Conservation (phyloP, 2,329 filamentous ascomycete species). For the Phialophora expanda region DNA sequence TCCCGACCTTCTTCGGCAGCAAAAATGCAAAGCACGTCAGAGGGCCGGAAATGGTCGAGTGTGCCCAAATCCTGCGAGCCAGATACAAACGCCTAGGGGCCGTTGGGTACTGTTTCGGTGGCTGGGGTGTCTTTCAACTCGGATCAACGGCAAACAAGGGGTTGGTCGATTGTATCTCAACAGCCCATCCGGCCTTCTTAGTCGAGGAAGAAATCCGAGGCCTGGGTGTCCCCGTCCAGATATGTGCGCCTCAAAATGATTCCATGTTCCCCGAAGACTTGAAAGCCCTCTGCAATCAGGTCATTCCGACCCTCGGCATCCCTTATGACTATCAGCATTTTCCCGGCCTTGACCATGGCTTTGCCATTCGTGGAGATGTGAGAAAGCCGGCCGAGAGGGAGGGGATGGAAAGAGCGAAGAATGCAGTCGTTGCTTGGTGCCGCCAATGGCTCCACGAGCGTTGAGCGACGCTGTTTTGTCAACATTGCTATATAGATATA, state of each 20-base stretch:
- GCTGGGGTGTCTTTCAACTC: constrained; percentile 55
- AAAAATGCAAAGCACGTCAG: constrained; percentile 37
- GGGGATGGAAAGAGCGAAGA: constrained; percentile 57
- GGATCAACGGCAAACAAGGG: constrained; percentile 44
- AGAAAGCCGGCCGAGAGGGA: constrained; percentile 48
- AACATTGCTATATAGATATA: no score
- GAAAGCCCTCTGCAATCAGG: constrained; percentile 52
- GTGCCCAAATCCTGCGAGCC: constrained; percentile 43
- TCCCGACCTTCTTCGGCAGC: constrained; percentile 39
- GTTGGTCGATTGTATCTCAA: constrained; percentile 55
- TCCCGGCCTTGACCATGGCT: constrained; percentile 57
- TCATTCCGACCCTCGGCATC: constrained; percentile 48
- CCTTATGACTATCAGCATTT: constrained; percentile 60
- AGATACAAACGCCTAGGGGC: constrained; percentile 51
- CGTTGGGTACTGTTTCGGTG: constrained; percentile 44
- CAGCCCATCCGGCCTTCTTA: constrained; percentile 54
- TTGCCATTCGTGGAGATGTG: constrained; percentile 51
- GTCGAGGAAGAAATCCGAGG: constrained; percentile 55
- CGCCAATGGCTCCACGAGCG: constrained; percentile 12
- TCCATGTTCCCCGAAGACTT: constrained; percentile 51
- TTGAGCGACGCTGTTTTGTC: no score
- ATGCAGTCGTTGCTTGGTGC: constrained; percentile 56
- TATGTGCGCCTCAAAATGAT: constrained; percentile 59
- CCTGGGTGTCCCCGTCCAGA: constrained; percentile 55
- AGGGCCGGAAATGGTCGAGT: constrained; percentile 50